These are phyloP conservation scores for Piloderma croceum DNA, from an alignment of 768 basidiomycete genomes.

Conservation along the genomic window DNA sequence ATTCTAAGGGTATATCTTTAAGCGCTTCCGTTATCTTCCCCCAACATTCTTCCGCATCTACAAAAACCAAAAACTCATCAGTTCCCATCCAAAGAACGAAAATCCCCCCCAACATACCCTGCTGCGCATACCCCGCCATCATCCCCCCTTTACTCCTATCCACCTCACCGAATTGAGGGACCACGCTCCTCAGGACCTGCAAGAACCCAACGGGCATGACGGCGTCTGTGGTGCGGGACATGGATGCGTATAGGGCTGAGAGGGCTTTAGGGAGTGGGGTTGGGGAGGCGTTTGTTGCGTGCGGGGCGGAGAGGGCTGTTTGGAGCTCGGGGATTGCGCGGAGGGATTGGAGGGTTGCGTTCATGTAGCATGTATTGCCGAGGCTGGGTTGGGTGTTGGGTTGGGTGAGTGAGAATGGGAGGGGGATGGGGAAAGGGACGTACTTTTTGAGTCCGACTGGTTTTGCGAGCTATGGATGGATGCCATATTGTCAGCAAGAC, in stretches of 20 bases:
- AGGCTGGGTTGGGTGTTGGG: constrained; percentile 34
- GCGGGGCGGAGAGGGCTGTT: constrained; percentile 49
- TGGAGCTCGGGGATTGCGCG: constrained; percentile 89
- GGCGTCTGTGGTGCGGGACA: constrained; percentile 71
- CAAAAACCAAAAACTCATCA: background rate
- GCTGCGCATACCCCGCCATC: constrained; percentile 68
- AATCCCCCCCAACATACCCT: constrained; percentile 49
- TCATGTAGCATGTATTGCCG: constrained; percentile 98
- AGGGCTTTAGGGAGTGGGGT: background rate
- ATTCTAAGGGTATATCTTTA: constrained; percentile 56
- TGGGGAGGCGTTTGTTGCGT: constrained; percentile 7
- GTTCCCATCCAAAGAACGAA: too few species aligned
- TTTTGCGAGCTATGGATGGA: constrained; percentile 51
- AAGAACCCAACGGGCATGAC: constrained; percentile 71
- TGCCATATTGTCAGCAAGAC: constrained; percentile 6
- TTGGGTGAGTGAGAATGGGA: background rate
- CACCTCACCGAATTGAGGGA: constrained; percentile 88
- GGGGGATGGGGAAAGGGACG: constrained; percentile 12
- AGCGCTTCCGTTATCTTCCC: constrained; percentile 66
- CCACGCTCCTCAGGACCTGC: constrained; percentile 60
- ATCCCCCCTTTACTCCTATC: constrained; percentile 37
- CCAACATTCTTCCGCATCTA: constrained; percentile 91
- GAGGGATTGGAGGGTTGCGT: constrained; percentile 90
- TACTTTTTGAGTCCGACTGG: constrained; percentile 82
- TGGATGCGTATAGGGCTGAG: constrained; percentile 63